These are phyloP conservation scores for Corrigiola litoralis DNA, from an alignment of 179 eudicot species.

Conservation along the genomic window DNA sequence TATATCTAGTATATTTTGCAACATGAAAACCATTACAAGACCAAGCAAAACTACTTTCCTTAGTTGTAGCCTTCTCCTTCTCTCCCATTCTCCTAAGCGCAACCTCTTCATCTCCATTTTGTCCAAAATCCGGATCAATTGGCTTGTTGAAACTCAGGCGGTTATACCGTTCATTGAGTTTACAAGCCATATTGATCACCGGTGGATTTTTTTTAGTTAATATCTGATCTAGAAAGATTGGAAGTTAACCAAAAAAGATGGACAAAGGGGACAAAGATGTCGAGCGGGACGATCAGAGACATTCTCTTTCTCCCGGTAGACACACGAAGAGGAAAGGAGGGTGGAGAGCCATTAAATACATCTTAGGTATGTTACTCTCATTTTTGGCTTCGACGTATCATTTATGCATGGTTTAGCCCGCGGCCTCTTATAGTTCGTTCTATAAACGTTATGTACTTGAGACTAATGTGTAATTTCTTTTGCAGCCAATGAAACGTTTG, in stretches of 20 bases:
- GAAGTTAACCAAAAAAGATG: neutral
- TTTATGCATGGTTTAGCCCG: too few relatives aligned
- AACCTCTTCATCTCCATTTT: neutral
- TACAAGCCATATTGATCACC: too few relatives aligned
- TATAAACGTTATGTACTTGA: too few relatives aligned
- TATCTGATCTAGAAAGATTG: neutral
- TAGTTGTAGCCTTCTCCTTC: slow-evolving; percentile 11
- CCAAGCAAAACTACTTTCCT: slow-evolving; percentile 7
- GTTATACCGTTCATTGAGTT: too few relatives aligned
- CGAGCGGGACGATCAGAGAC: neutral
- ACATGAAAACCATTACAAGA: too few relatives aligned
- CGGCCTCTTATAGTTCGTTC: too few relatives aligned
- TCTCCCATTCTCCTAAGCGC: neutral
- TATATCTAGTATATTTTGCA: too few relatives aligned
- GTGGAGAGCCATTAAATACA: slow-evolving; percentile 64
- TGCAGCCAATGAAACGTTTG: slow-evolving; percentile 67
- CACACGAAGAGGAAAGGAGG: slow-evolving; percentile 47
- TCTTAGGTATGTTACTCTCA: slow-evolving; percentile 61
- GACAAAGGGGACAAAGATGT: neutral
- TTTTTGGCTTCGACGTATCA: too few relatives aligned
- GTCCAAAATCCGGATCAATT: neutral
- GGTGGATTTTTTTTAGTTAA: too few relatives aligned
- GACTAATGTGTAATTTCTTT: too few relatives aligned
- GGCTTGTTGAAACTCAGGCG: too few relatives aligned
- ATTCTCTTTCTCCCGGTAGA: neutral